Percentiles rank a stretch among this genome's conserved stretches.
phyloP scores from a whole-genome alignment of 805 yeast genomes.

The Ogataea neopini region DNA sequence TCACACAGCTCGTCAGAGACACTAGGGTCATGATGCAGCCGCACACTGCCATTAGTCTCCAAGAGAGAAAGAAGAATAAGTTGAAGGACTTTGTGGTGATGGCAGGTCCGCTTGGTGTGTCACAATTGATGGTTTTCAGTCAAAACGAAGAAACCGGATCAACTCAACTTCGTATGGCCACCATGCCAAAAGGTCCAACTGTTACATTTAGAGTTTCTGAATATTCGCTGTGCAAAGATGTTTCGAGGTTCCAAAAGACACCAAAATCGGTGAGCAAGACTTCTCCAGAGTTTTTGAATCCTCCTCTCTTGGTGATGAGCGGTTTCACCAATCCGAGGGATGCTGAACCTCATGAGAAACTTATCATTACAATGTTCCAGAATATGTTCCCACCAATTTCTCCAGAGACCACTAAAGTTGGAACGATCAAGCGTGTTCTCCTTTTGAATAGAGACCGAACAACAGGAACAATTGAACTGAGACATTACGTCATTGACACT shows the following conservation, averaged over 20 bases:
- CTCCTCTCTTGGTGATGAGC: conserved; percentile 90
- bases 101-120: conserved; percentile 95
- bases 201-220: conserved; percentile 74
- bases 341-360: conserved; percentile 71
- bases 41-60: conserved; percentile 85
- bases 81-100: conserved; percentile 94
- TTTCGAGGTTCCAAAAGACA: conserved; percentile 62
- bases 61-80: conserved; percentile 84
- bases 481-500: conserved; percentile 90
- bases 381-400: conserved; percentile 94
- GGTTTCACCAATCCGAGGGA: conserved; percentile 76
- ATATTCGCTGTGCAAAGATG: conserved; percentile 83
- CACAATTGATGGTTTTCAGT: conserved; percentile 84
- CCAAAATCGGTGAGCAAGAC: conserved; percentile 80
- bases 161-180: conserved; percentile 78
- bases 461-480: conserved; percentile 73
- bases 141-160: conserved; percentile 78
- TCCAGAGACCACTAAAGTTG: conserved; percentile 76
- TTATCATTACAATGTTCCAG: conserved; percentile 87
- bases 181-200: conserved; percentile 95
- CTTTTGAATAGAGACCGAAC: conserved; percentile 73
- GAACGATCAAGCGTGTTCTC: conserved; percentile 78
- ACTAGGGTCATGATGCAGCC: conserved; percentile 93
- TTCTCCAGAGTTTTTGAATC: conserved; percentile 61
- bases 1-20: conserved; percentile 83